These are phyloP conservation scores for Tausonia pullulans DNA, from an alignment of 1,284 basidiomycete species.

Conservation along the genomic window DNA sequence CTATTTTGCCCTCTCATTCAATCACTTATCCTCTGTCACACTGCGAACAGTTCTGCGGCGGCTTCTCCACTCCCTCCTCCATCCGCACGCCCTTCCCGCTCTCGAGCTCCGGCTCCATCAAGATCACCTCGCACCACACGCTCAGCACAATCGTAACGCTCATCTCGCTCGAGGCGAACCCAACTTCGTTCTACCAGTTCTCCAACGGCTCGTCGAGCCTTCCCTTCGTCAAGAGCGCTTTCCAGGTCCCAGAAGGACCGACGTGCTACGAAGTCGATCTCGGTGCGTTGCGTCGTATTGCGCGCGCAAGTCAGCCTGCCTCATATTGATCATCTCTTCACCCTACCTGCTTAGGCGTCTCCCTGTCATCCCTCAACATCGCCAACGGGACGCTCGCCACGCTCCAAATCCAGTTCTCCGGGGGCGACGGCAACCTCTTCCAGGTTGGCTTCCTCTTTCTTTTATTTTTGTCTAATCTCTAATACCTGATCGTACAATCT, in stretches of 20 bases:
- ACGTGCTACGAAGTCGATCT: conserved; percentile 55
- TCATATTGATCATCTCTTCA: conserved; percentile 19
- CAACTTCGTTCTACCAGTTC: conserved; percentile 51
- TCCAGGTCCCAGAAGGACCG: conserved; percentile 42
- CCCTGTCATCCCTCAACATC: conserved; percentile 20
- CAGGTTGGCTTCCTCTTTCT: conserved; percentile 40
- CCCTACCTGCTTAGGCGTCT: neutral
- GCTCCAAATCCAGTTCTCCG: conserved; percentile 49
- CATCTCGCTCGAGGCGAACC: conserved; percentile 46
- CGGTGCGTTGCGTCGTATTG: conserved; percentile 34
- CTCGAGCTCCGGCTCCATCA: conserved; percentile 40
- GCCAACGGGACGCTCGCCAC: conserved; percentile 46
- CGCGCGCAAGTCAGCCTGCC: conserved; percentile 28
- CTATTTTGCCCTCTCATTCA: neutral
- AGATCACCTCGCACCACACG: conserved; percentile 49
- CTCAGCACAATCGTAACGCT: conserved; percentile 49
- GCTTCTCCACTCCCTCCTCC: conserved; percentile 30
- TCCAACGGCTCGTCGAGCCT: conserved; percentile 26
- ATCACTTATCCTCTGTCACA: neutral
- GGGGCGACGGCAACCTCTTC: conserved; percentile 55
- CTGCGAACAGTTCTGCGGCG: conserved; percentile 31
- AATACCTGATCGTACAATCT: no score
- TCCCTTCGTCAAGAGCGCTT: conserved; percentile 40
- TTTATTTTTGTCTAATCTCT: neutral
- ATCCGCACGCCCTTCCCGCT: conserved; percentile 55